Conservation (phyloP, 257 asterid species). For the Scutellaria galericulata region DNA sequence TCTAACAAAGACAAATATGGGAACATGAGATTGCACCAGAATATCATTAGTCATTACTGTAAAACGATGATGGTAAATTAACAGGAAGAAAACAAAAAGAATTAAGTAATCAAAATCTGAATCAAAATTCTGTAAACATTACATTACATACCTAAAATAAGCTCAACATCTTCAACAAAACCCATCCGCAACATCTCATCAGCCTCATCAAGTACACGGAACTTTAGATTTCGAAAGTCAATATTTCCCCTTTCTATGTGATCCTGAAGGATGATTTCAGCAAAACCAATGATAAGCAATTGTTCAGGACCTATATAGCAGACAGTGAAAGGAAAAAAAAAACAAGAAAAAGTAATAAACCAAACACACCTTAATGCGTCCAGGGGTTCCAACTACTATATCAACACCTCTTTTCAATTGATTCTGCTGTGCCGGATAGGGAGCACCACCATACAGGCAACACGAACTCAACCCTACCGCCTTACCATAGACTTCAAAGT, state of each 20-base stretch:
- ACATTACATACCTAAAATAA: constrained; percentile 76
- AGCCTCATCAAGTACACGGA: constrained; percentile 97
- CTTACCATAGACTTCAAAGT: constrained; percentile 80
- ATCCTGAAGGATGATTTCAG: constrained; percentile 59
- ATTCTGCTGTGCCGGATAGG: constrained; percentile 61
- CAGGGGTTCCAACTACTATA: constrained; percentile 88
- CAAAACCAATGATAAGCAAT: constrained; percentile 18
- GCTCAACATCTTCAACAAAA: constrained; percentile 97
- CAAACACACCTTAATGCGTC: constrained; percentile 79
- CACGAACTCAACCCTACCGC: constrained; percentile 76
- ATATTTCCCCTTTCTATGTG: constrained; percentile 79
- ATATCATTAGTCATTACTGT: not conserved
- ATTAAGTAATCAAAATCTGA: not conserved
- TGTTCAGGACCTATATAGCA: not conserved
- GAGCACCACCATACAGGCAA: constrained; percentile 89
- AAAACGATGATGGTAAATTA: not conserved
- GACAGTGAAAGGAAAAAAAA: not conserved
- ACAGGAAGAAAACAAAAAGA: not conserved
- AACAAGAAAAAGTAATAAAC: not conserved
- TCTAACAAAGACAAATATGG: constrained; percentile 2
- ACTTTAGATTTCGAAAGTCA: constrained; percentile 74
- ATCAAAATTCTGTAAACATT: not conserved
- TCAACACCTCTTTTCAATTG: constrained; percentile 86
- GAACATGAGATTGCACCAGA: not conserved
- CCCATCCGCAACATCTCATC: constrained; percentile 99